phyloP scores from a whole-genome alignment of 306 rosid species.

The Cotoneaster glaucophyllus region DNA sequence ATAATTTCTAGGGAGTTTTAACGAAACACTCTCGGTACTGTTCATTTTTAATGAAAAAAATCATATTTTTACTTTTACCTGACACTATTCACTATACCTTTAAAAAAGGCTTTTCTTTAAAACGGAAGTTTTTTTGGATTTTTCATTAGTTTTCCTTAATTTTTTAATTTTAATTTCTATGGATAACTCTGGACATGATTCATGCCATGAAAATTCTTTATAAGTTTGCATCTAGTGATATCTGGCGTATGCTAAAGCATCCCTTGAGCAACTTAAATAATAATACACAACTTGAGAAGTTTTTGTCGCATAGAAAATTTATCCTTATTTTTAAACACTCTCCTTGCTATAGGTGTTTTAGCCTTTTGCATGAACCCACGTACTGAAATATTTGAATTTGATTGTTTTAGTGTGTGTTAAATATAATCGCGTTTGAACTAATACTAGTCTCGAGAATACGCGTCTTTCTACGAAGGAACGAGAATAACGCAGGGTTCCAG shows the following conservation, averaged over 20 bases:
- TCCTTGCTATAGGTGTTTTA: not conserved
- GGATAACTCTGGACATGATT: not conserved
- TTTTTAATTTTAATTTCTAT: too few relatives aligned
- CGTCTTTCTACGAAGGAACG: not conserved
- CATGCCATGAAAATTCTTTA: not conserved
- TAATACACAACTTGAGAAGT: not conserved
- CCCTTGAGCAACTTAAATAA: not conserved
- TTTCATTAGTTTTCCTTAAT: too few relatives aligned
- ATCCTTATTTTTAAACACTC: not conserved
- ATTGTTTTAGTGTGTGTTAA: not conserved
- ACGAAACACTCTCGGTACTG: too few relatives aligned
- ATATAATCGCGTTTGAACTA: not conserved
- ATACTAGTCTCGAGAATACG: not conserved
- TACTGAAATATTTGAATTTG: not conserved
- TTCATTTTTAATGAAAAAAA: too few relatives aligned
- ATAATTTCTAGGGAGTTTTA: too few relatives aligned
- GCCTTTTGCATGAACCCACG: not conserved
- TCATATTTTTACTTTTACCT: too few relatives aligned
- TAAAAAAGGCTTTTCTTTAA: too few relatives aligned
- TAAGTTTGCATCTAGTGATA: not conserved
- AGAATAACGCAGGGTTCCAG: not conserved
- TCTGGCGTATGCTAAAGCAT: not conserved
- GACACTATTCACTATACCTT: too few relatives aligned
- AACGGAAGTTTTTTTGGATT: too few relatives aligned
- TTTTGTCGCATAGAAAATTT: not conserved